Evolutionary conservation across 2,329 filamentous ascomycete species (phyloP).

Genomic region (Colletotrichum lindemuthianum): DNA sequence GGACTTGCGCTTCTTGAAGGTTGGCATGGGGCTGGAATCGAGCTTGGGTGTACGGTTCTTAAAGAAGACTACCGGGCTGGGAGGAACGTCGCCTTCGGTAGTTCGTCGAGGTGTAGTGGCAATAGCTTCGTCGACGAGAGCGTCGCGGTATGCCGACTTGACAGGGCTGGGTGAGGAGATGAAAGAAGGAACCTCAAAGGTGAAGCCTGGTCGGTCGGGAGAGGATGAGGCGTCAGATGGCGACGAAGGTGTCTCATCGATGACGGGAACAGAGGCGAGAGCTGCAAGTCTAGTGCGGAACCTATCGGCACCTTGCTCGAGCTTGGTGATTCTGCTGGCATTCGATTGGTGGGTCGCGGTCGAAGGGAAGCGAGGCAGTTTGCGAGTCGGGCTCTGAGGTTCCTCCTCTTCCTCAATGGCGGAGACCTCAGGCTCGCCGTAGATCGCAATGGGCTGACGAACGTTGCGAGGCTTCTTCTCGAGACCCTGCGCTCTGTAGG

Average conservation of each 20-base stretch:
- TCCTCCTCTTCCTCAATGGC: slow-evolving; percentile 32
- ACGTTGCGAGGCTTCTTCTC: slow-evolving; percentile 23
- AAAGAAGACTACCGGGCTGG: slow-evolving; percentile 25
- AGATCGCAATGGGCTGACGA: slow-evolving; percentile 23
- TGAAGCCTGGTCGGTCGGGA: slow-evolving; percentile 21
- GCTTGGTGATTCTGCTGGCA: slow-evolving; percentile 16
- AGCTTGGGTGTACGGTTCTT: slow-evolving; percentile 23
- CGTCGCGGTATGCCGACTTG: neutral
- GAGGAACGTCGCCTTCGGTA: neutral
- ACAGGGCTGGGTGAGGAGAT: slow-evolving; percentile 7
- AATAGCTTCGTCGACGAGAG: neutral
- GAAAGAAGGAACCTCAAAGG: slow-evolving; percentile 23
- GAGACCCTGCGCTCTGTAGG: slow-evolving; percentile 18
- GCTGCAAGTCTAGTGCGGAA: slow-evolving; percentile 13
- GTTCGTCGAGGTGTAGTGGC: neutral
- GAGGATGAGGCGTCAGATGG: slow-evolving; percentile 16
- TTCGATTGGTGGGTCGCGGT: slow-evolving; percentile 30
- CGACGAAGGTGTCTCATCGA: neutral
- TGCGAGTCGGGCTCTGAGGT: slow-evolving; percentile 26
- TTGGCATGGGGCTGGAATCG: neutral
- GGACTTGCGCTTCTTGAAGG: slow-evolving; percentile 29
- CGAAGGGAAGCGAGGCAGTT: slow-evolving; percentile 29
- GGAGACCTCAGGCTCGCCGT: slow-evolving; percentile 27
- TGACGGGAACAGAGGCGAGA: neutral
- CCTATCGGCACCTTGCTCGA: slow-evolving; percentile 13